These are phyloP conservation scores for Aureobasidium sp. DNA, from an alignment of 2,329 filamentous ascomycete species.

Conservation along the genomic window DNA sequence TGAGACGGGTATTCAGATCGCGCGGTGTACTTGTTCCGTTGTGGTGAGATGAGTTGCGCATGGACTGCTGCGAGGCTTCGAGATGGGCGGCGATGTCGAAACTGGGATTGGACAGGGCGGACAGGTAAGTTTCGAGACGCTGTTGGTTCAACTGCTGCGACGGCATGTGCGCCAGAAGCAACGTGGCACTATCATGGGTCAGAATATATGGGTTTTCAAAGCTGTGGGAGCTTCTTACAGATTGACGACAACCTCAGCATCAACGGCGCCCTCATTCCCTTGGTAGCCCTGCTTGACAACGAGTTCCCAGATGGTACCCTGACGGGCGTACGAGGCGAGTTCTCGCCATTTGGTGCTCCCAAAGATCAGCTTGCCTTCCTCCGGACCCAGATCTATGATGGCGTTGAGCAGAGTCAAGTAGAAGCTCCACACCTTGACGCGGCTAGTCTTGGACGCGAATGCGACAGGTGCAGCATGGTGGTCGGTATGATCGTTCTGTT, in stretches of 20 bases:
- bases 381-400: constrained; percentile 76
- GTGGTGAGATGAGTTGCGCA: constrained; percentile 14
- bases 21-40: constrained; percentile 63
- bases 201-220: constrained; percentile 29
- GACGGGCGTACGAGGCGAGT: constrained; percentile 74
- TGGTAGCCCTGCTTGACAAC: constrained; percentile 82
- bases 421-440: constrained; percentile 95
- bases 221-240: constrained; percentile 45
- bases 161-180: constrained; percentile 82
- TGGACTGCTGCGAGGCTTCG: constrained; percentile 32
- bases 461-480: constrained; percentile 57
- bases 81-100: constrained; percentile 62
- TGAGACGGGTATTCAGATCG: constrained; percentile 75
- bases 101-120: constrained; percentile 63
- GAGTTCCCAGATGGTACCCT: constrained; percentile 91
- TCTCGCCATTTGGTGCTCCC: constrained; percentile 77
- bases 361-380: constrained; percentile 84
- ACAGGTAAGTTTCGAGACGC: constrained; percentile 80
- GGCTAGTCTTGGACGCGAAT: constrained; percentile 67
- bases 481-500: neutral
- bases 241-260: constrained; percentile 89
- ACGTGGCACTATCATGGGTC: constrained; percentile 57
- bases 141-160: constrained; percentile 79
- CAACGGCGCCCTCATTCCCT: constrained; percentile 80
- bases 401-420: constrained; percentile 91